phyloP scores from a whole-genome alignment of 2,329 filamentous ascomycete genomes.

The Diaporthe sp. region DNA sequence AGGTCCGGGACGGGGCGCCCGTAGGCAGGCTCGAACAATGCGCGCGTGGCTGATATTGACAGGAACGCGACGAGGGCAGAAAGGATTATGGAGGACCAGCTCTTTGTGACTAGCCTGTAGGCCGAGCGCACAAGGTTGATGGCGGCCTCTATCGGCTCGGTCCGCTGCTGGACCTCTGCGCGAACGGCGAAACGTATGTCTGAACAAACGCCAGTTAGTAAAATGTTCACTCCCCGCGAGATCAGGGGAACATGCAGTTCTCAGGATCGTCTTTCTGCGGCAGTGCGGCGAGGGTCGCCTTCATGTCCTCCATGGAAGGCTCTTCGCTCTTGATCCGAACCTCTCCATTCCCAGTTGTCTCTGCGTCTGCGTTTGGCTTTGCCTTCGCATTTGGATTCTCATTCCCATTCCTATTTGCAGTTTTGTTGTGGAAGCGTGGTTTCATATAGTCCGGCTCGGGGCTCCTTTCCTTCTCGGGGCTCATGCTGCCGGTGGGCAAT shows the following conservation, averaged over 20 bases:
- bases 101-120: constrained; percentile 74
- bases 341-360: constrained; percentile 32
- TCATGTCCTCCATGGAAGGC: constrained; percentile 43
- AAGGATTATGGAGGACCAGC: constrained; percentile 76
- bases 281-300: constrained; percentile 49
- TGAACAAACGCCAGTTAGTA: constrained; percentile 55
- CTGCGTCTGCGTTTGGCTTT: neutral
- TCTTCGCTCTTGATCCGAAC: constrained; percentile 42
- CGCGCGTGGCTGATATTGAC: constrained; percentile 74
- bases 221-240: constrained; percentile 37
- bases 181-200: constrained; percentile 90
- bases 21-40: constrained; percentile 77
- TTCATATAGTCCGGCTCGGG: constrained; percentile 57
- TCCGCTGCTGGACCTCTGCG: constrained; percentile 89
- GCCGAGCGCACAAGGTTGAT: constrained; percentile 74
- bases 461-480: constrained; percentile 67
- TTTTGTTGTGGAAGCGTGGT: constrained; percentile 47
- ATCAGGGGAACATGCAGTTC: constrained; percentile 62
- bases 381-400: constrained; percentile 36
- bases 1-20: constrained; percentile 83
- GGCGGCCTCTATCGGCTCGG: constrained; percentile 84
- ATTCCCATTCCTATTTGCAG: constrained; percentile 56
- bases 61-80: constrained; percentile 74
- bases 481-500: constrained; percentile 68
- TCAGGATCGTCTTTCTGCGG: constrained; percentile 55